Percentiles rank a stretch among this genome's conserved stretches.
Conservation (phyloP, 2,329 filamentous ascomycete species). For the Colletotrichum tamarilloi region DNA sequence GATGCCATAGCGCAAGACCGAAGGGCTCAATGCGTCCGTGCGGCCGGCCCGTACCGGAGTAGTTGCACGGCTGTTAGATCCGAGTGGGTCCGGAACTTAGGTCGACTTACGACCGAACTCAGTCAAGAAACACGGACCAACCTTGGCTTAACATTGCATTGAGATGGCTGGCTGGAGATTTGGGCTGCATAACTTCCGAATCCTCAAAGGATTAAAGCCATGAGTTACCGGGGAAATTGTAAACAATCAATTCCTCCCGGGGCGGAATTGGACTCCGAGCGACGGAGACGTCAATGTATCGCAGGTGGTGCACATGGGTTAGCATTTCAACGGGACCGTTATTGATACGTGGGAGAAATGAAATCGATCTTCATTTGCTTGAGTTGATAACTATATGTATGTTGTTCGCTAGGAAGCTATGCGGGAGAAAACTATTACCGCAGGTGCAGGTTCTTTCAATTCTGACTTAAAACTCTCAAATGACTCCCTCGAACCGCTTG, state of each 20-base stretch:
- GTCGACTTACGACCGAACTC: not conserved
- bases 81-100: slow-evolving; percentile 23
- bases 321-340: not conserved
- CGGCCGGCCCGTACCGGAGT: not conserved
- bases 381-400: too few relatives aligned
- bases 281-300: not conserved
- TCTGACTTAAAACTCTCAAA: slow-evolving; percentile 3
- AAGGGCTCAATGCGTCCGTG: not conserved
- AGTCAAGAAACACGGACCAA: not conserved
- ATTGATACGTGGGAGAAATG: not conserved
- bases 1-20: not conserved
- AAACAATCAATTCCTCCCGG: not conserved
- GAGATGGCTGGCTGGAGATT: not conserved
- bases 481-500: not conserved
- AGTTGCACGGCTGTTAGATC: not conserved
- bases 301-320: not conserved
- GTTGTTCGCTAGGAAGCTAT: too few relatives aligned
- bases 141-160: too few relatives aligned
- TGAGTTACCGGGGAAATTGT: not conserved
- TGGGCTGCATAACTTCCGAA: not conserved
- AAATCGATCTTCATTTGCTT: not conserved
- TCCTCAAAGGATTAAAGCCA: not conserved
- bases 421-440: not conserved
- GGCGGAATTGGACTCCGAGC: not conserved
- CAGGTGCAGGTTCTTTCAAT: slow-evolving; percentile 3